Conservation (phyloP, 345 rosid genomes). For the Bruguiera parviflora region DNA sequence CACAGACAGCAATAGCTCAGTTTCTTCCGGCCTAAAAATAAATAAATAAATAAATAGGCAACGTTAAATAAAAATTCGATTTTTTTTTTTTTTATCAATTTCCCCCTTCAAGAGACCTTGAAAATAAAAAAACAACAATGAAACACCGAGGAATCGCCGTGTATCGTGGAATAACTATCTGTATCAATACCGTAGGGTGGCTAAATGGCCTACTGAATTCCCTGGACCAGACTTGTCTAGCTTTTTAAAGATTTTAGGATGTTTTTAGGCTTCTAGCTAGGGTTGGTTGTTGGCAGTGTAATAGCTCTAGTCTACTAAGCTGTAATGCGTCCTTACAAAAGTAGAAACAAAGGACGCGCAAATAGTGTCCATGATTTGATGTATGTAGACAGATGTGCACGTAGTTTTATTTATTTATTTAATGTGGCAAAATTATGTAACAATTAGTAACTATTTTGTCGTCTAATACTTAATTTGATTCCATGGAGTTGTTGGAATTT, state of each 20-base stretch:
- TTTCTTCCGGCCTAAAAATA: not conserved
- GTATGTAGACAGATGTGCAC: not conserved
- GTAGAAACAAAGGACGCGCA: conserved; percentile 19
- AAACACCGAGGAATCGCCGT: conserved; percentile 36
- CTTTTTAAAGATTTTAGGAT: conserved; percentile 13
- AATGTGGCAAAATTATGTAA: conserved; percentile 8
- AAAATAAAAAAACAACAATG: conserved; percentile 18
- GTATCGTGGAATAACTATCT: conserved; percentile 43
- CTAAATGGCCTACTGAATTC: conserved; percentile 8
- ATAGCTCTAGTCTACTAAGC: not conserved
- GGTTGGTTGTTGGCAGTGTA: conserved; percentile 20
- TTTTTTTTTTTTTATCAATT: conserved; percentile 32
- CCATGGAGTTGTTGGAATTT: conserved; percentile 16
- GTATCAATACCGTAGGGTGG: not conserved
- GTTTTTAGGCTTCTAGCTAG: conserved; percentile 11
- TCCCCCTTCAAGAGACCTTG: conserved; percentile 42
- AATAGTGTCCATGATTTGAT: conserved; percentile 19
- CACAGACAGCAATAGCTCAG: conserved; percentile 13
- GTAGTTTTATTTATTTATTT: not conserved
- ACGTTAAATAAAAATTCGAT: conserved; percentile 35
- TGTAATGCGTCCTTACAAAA: conserved; percentile 6
- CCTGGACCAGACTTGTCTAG: conserved; percentile 1
- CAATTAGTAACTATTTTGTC: too few species aligned
- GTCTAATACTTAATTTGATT: too few species aligned
- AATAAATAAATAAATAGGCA: not conserved